Evolutionary conservation across 495 filamentous ascomycete genomes (phyloP).

Genomic region (Aspergillus cavernicola): DNA sequence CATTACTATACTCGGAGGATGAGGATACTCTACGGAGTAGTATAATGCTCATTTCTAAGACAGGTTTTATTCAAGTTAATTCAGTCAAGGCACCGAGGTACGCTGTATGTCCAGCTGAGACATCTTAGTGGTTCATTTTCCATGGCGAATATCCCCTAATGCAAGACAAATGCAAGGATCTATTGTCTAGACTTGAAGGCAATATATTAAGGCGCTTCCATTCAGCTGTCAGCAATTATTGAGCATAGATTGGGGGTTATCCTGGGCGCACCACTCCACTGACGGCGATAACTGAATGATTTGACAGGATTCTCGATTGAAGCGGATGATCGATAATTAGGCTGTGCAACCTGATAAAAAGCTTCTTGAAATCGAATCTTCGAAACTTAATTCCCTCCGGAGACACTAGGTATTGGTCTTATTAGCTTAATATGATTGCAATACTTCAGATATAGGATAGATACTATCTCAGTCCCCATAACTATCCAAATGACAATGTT

Average conservation of each 20-base stretch:
- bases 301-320: background rate
- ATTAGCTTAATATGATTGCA: too few species aligned
- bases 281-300: background rate
- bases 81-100: background rate
- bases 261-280: background rate
- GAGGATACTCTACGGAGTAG: too few species aligned
- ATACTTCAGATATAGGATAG: too few species aligned
- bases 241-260: background rate
- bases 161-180: slow-evolving; percentile 7
- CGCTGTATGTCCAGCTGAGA: slow-evolving; percentile 9
- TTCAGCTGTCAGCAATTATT: background rate
- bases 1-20: too few species aligned
- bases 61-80: too few species aligned
- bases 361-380: background rate
- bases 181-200: background rate
- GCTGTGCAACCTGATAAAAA: slow-evolving; percentile 16
- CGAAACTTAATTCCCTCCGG: too few species aligned
- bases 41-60: too few species aligned
- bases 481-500: too few species aligned
- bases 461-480: too few species aligned
- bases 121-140: background rate
- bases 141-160: slow-evolving; percentile 7
- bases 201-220: slow-evolving; percentile 1
- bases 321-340: slow-evolving; percentile 9
- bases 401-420: too few species aligned